Percentiles rank a stretch among this genome's conserved stretches.
These are phyloP conservation scores for Blumeriella jaapii DNA, from an alignment of 2,329 filamentous ascomycete species.

Conservation along the genomic window DNA sequence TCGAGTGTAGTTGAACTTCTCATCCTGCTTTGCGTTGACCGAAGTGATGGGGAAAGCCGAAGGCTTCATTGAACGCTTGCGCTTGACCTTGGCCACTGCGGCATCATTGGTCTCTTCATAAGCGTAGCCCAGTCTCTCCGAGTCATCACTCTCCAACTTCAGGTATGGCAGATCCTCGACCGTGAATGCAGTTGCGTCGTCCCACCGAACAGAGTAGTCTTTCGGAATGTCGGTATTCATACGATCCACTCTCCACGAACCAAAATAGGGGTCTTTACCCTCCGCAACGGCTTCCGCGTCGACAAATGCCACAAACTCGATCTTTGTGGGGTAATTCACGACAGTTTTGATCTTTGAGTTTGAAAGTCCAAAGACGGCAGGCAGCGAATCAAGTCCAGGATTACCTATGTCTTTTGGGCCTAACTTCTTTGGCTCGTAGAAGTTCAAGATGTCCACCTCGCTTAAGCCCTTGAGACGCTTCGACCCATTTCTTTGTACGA, in stretches of 20 bases:
- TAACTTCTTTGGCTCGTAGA: slow-evolving; percentile 17
- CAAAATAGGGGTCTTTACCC: slow-evolving; percentile 6
- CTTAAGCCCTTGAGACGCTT: slow-evolving; percentile 4
- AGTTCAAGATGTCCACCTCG: slow-evolving; percentile 17
- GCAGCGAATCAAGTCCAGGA: slow-evolving; percentile 21
- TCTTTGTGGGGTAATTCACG: not conserved
- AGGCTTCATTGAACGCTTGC: not conserved
- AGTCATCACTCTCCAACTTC: slow-evolving; percentile 23
- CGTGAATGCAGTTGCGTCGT: slow-evolving; percentile 31
- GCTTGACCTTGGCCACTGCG: not conserved
- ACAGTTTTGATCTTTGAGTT: not conserved
- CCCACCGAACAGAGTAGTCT: slow-evolving; percentile 14
- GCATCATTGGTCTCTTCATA: not conserved
- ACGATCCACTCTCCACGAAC: slow-evolving; percentile 11
- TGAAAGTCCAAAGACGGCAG: slow-evolving; percentile 11
- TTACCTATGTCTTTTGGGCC: slow-evolving; percentile 11
- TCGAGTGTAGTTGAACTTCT: slow-evolving; percentile 15
- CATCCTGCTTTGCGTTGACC: not conserved
- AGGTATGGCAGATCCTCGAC: slow-evolving; percentile 33
- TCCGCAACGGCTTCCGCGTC: slow-evolving; percentile 5
- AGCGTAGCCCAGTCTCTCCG: not conserved
- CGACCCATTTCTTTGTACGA: not conserved
- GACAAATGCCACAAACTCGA: not conserved
- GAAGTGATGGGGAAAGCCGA: not conserved
- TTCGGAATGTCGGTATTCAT: not conserved